phyloP scores from a whole-genome alignment of 805 yeast genomes.

The Blastobotrys americana region DNA sequence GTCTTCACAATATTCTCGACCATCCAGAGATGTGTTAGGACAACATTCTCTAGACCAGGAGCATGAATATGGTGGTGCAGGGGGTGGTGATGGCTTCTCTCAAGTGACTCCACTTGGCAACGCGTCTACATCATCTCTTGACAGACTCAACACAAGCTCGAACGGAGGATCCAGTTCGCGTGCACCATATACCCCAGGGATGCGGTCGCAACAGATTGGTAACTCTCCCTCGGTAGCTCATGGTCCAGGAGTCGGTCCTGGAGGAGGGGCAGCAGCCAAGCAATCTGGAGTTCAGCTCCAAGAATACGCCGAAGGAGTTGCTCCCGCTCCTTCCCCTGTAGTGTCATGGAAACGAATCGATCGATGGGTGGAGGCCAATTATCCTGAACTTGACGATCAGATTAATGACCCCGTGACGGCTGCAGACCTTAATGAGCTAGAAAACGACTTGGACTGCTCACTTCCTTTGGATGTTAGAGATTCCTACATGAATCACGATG shows the following conservation, averaged over 20 bases:
- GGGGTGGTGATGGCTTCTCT: conserved; percentile 16
- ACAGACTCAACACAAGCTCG: conserved; percentile 6
- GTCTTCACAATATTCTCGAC: conserved; percentile 8
- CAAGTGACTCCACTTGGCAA: conserved; percentile 10
- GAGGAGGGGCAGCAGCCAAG: conserved; percentile 29
- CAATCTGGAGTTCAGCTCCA: conserved; percentile 34
- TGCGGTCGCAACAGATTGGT: conserved; percentile 30
- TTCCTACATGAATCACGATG: conserved; percentile 77
- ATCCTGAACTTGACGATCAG: conserved; percentile 75
- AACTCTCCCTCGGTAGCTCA: conserved; percentile 14
- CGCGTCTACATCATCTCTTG: conserved; percentile 15
- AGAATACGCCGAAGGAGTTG: conserved; percentile 51
- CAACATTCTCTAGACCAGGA: conserved; percentile 2
- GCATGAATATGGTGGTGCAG: conserved; percentile 3
- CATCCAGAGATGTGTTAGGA: background rate
- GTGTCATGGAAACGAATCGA: conserved; percentile 86
- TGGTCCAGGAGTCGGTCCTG: conserved; percentile 24
- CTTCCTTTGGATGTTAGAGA: conserved; percentile 81
- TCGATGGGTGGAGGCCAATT: conserved; percentile 69
- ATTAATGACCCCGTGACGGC: conserved; percentile 72
- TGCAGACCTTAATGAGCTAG: conserved; percentile 74
- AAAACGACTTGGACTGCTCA: conserved; percentile 64
- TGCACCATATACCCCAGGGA: conserved; percentile 30
- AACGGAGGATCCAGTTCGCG: conserved; percentile 3
- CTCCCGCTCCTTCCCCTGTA: conserved; percentile 52